These are phyloP conservation scores for Colletotrichum tabaci DNA, from an alignment of 2,329 filamentous ascomycete genomes.

Conservation along the genomic window DNA sequence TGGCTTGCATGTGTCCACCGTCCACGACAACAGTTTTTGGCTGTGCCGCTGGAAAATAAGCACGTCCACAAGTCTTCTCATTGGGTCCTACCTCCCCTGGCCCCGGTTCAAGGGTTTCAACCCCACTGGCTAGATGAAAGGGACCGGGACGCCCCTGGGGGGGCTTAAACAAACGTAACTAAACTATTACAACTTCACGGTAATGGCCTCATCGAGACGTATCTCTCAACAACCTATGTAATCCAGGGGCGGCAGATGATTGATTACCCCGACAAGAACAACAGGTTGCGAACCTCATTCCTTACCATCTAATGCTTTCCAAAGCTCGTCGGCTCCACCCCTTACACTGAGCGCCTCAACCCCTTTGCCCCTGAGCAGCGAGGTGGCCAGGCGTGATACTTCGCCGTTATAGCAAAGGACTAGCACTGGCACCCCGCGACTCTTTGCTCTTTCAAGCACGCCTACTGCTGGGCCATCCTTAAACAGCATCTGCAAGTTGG, in stretches of 20 bases:
- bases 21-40: background rate
- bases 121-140: background rate
- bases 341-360: slow-evolving; percentile 24
- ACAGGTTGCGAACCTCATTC: background rate
- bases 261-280: background rate
- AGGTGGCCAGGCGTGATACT: slow-evolving; percentile 15
- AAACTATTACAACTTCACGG: background rate
- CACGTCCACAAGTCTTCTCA: background rate
- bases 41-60: background rate
- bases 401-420: slow-evolving; percentile 33
- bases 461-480: background rate
- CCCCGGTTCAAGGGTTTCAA: background rate
- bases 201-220: background rate
- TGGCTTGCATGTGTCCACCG: slow-evolving; percentile 1
- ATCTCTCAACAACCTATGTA: background rate
- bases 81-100: background rate
- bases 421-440: background rate
- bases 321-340: slow-evolving; percentile 25
- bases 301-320: background rate
- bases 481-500: slow-evolving; percentile 2
- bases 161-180: background rate
- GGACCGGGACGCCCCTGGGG: background rate
- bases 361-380: slow-evolving; percentile 1
- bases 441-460: background rate
- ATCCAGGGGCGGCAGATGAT: background rate